phyloP scores from a whole-genome alignment of 2,329 filamentous ascomycete genomes.

The Chrysoporthe deuterocubensis region DNA sequence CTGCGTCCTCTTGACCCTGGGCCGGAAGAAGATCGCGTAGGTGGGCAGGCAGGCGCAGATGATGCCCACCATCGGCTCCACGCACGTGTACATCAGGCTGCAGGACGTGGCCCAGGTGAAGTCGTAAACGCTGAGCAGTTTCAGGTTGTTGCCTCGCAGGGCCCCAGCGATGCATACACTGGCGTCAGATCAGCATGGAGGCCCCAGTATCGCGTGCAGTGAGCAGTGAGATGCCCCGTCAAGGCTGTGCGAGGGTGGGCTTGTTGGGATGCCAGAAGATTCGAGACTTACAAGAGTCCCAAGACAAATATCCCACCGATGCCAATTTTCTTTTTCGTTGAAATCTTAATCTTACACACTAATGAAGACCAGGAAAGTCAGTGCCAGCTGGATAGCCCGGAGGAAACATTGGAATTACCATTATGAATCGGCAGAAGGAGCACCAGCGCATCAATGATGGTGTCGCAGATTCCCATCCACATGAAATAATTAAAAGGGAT shows the following conservation, averaged over 20 bases:
- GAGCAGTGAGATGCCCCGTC: too few relatives aligned
- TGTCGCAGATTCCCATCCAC: background rate
- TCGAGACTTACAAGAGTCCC: slow-evolving; percentile 7
- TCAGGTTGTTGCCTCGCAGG: slow-evolving; percentile 35
- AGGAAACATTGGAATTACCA: background rate
- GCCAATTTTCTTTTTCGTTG: slow-evolving; percentile 1
- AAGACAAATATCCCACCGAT: slow-evolving; percentile 7
- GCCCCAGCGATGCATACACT: slow-evolving; percentile 38
- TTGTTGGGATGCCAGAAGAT: background rate
- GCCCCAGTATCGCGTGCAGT: too few relatives aligned
- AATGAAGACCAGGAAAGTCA: background rate
- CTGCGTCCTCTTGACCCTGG: slow-evolving; percentile 1
- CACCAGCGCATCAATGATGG: background rate
- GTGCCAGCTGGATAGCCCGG: background rate
- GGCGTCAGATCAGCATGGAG: background rate
- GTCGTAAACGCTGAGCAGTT: slow-evolving; percentile 32
- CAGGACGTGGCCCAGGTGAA: slow-evolving; percentile 37
- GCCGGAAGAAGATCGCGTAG: slow-evolving; percentile 2
- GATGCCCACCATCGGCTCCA: slow-evolving; percentile 41
- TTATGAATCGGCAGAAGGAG: background rate
- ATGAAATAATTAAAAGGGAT: background rate
- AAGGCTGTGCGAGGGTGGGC: background rate
- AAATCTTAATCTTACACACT: slow-evolving; percentile 1
- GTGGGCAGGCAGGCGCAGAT: slow-evolving; percentile 42
- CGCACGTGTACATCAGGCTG: slow-evolving; percentile 39